Conservation (phyloP, 2,329 filamentous ascomycete genomes). For the Botryotinia narcissicola region DNA sequence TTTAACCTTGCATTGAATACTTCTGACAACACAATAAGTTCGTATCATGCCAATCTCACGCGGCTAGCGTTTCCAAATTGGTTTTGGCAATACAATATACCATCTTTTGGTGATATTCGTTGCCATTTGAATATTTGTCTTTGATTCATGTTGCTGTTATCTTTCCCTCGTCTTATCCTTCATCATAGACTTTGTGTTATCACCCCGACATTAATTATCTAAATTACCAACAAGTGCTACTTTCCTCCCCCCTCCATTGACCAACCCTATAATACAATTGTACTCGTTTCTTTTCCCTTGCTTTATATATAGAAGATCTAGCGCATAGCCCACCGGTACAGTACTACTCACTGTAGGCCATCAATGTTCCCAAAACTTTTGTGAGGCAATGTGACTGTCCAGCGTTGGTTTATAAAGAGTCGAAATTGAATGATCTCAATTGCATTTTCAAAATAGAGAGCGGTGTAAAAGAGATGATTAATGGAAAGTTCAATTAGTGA, state of each 20-base stretch:
- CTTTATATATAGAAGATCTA: not conserved
- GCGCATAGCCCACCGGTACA: not conserved
- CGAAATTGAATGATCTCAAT: not conserved
- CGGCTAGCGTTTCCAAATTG: not conserved
- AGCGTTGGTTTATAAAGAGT: not conserved
- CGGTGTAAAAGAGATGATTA: not conserved
- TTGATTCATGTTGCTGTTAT: not conserved
- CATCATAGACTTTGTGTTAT: not conserved
- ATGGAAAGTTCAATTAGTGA: not conserved
- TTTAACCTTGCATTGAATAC: not conserved
- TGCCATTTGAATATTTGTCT: not conserved
- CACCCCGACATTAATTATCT: not conserved
- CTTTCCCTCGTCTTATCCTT: not conserved
- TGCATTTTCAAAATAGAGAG: not conserved
- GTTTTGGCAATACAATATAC: not conserved
- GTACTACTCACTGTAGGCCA: not conserved
- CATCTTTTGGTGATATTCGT: not conserved
- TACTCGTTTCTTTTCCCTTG: not conserved
- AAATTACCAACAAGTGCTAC: no score
- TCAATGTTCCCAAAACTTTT: not conserved
- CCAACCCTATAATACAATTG: no score
- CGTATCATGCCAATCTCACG: not conserved
- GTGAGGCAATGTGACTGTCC: not conserved
- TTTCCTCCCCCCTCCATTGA: no score
- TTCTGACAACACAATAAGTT: not conserved